Evolutionary conservation across 2,329 filamentous ascomycete genomes (phyloP), one percentile per base, ranked within the genome.

Genomic region (Beauveria australis): DNA sequence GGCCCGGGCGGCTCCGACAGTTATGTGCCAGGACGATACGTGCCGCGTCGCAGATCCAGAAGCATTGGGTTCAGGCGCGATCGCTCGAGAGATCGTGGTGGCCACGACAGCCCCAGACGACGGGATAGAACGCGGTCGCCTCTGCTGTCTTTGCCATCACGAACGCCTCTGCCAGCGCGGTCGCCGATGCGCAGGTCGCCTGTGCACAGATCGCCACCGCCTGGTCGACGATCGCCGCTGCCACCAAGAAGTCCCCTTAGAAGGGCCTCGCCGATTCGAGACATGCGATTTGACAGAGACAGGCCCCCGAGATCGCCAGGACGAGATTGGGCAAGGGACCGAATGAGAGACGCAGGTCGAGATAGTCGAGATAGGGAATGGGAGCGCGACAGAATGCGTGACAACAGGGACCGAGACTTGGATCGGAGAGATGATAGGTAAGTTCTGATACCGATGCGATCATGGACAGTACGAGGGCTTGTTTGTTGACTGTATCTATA

Each of bases 21-120:
- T 64, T 79, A 79, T 64, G 75, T 79, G 8, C 76, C 77, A n/a
- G 73, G 74, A 43, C 68, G 76, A 62, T 78, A 77, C 58, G 72
- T 69, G 14, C 71, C 73, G 33, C 72, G 77, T 8, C 73, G 76
- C 47, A 71, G 76, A 44, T 78, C 76, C 44, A 71, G 76, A 58
- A 78, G 75, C 64, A 70, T 68, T 47, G 73, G 72, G 26, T 79
- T 75, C 63, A 70, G 76, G 37, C 69, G 75, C 55, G 75, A 77
- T 19, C 71, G 76, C 58, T 78, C 76, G 18, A 69, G 75, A 61
- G 74, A 74, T 16, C 68, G 75, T 59, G 72, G 12, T 14, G 40
- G 49, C 12, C 28, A 33, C 12, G 44, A 75, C 37, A 74, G 72
- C 48, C 72, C 73, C 14, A 70, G 73, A 44, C 65, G 73, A 62